Percentiles rank a stretch among this genome's conserved stretches.
Conservation (phyloP, 192 early-diverging fungal species). For the Entomortierella lignicola region DNA sequence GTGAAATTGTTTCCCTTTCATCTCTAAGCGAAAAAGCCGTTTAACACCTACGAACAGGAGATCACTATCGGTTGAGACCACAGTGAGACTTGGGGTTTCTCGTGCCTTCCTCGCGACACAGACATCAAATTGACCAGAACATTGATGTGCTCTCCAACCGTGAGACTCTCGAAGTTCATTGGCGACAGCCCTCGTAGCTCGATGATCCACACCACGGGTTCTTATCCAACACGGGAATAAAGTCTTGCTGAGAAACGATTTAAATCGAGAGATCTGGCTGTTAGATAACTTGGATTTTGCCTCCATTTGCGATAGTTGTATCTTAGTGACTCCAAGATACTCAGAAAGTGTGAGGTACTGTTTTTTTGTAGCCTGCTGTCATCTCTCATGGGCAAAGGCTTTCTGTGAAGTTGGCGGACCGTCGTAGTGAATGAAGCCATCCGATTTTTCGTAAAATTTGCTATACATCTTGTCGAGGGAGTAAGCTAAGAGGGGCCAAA, state of each 20-base stretch:
- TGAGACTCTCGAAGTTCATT: conserved; percentile 23
- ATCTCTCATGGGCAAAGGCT: conserved; percentile 28
- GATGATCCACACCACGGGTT: conserved; percentile 19
- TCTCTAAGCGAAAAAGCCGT: conserved; percentile 17
- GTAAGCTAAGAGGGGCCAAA: conserved; percentile 33
- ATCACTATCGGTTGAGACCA: conserved; percentile 27
- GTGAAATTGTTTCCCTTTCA: conserved; percentile 20
- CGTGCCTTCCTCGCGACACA: conserved; percentile 23
- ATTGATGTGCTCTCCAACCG: conserved; percentile 22
- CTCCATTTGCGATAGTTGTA: conserved; percentile 21
- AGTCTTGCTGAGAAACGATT: conserved; percentile 24
- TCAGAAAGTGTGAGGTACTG: conserved; percentile 11
- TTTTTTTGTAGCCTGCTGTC: conserved; percentile 15
- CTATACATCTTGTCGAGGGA: conserved; percentile 22
- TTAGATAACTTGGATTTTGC: conserved; percentile 21
- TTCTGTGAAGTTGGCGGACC: conserved; percentile 27
- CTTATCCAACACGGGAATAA: conserved; percentile 29
- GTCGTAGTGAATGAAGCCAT: conserved; percentile 27
- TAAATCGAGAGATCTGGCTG: conserved; percentile 27
- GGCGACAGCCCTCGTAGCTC: conserved; percentile 20
- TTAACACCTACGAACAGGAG: conserved; percentile 28
- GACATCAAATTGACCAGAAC: conserved; percentile 31
- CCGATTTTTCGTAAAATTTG: conserved; percentile 25
- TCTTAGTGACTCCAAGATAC: conserved; percentile 14
- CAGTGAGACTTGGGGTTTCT: conserved; percentile 19